Evolutionary conservation across 208 protist genomes (phyloP), one percentile per base, ranked within the genome.

Genomic region (Leishmania tarentolae): DNA sequence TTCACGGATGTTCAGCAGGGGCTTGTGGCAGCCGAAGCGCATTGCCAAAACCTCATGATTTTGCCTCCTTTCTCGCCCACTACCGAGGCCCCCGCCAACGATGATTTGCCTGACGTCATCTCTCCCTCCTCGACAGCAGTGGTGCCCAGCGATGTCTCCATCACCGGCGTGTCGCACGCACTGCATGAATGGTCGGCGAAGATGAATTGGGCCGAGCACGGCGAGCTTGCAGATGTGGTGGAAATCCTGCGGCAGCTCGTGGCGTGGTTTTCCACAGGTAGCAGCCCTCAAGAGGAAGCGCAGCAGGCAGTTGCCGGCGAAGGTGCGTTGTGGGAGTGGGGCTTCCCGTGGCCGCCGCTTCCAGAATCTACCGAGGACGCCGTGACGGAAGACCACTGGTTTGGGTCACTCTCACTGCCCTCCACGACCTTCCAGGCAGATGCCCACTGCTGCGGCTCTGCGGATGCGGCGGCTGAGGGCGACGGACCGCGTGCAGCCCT

Each of bases 131-230:
- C 24, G 50, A 46, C 44, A 21, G 42, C 24, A 46, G 72, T 17
- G 31, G 35, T 42, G 46, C 9, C 72, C 17, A 35, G 35, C 52
- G 56, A 77, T 44, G 84, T 70, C n/a, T 46, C 56, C 59, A n/a
- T 84, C n/a, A 57, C 73, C 21, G 21, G 37, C 3, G 85, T 77
- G 47, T 75, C 88, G 42, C n/a, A 53, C 2, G 66, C 76, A 44
- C 59, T 83, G 11, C 40, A 89, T 47, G 71, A 76, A 28, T 85
- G 88, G 80, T 90, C 86, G 86, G 66, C 79, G 0, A 76, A 57
- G 46, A 83, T 86, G 21, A 53, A 75, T 31, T 94, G 91, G 91
- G 74, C 56, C 40, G 80, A 87, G 77, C 83, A 87, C 47, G 28
- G 66, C 3, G 91, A 94, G 71, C 87, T 85, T 68, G 59, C 70